These are phyloP conservation scores for Simplicillium aogashimaense DNA, from an alignment of 2,329 filamentous ascomycete genomes.

Conservation along the genomic window DNA sequence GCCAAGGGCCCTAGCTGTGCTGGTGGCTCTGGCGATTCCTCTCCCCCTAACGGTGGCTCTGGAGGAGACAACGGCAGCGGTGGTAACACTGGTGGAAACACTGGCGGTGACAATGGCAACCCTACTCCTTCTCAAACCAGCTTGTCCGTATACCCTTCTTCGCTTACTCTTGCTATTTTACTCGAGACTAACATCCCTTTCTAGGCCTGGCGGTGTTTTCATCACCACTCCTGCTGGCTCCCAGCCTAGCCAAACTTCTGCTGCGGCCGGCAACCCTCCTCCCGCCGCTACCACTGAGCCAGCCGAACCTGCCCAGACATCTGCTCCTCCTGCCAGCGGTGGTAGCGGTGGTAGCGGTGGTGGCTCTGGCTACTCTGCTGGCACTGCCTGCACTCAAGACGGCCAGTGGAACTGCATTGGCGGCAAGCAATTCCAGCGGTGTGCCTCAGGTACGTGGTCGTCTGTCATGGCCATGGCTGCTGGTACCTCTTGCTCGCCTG, in stretches of 20 bases:
- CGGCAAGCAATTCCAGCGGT: constrained; percentile 49
- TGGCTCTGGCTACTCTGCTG: constrained; percentile 18
- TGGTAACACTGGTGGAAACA: constrained; percentile 4
- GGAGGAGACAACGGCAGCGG: constrained; percentile 5
- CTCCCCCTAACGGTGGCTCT: constrained; percentile 5
- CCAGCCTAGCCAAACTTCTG: constrained; percentile 9
- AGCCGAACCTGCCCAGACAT: constrained; percentile 13
- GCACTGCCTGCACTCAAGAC: constrained; percentile 38
- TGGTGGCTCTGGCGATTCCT: constrained; percentile 12
- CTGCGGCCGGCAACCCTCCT: constrained; percentile 6
- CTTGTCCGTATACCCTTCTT: constrained; percentile 14
- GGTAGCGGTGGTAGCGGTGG: constrained; percentile 2
- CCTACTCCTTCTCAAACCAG: constrained; percentile 5
- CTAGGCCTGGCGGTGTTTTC: constrained; percentile 32
- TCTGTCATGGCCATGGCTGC: neutral
- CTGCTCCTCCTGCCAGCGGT: too few species aligned
- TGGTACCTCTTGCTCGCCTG: neutral
- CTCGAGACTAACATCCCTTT: constrained; percentile 7
- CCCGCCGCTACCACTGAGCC: constrained; percentile 13
- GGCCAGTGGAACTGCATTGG: constrained; percentile 50
- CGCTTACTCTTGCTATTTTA: neutral
- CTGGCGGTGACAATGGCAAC: constrained; percentile 3
- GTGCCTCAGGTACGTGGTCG: constrained; percentile 28
- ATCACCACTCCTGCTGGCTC: constrained; percentile 18
- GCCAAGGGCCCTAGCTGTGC: constrained; percentile 25